Conservation (phyloP, 306 rosid species). For the Cucumis cinereus region DNA sequence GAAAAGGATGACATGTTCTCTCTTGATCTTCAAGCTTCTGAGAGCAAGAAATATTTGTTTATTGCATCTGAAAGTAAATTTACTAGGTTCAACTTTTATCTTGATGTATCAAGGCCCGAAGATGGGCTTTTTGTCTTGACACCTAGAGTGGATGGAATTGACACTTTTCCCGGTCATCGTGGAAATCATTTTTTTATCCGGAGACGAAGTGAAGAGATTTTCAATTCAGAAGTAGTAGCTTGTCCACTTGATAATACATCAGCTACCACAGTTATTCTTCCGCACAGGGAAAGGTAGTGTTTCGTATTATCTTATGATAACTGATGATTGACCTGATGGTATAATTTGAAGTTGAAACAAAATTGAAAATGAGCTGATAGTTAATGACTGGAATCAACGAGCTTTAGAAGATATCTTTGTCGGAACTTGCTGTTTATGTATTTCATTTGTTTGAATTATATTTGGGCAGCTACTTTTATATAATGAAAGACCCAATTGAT, state of each 20-base stretch:
- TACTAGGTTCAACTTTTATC: constrained; percentile 80
- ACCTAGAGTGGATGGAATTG: constrained; percentile 66
- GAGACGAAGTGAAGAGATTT: constrained; percentile 59
- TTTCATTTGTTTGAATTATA: not conserved
- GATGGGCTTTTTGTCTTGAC: constrained; percentile 65
- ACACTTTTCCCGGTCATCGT: constrained; percentile 65
- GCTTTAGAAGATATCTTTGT: not conserved
- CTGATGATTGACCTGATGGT: not conserved
- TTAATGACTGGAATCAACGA: not conserved
- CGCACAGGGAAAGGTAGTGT: constrained; percentile 76
- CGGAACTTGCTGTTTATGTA: not conserved
- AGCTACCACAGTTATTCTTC: constrained; percentile 58
- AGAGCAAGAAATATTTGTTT: constrained; percentile 75
- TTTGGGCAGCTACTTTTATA: not conserved
- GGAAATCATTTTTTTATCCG: constrained; percentile 68
- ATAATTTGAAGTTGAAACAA: not conserved
- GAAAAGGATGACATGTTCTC: constrained; percentile 73
- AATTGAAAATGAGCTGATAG: not conserved
- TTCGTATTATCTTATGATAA: not conserved
- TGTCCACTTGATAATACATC: constrained; percentile 51
- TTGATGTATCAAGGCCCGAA: constrained; percentile 65
- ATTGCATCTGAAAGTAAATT: constrained; percentile 76
- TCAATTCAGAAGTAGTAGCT: constrained; percentile 79
- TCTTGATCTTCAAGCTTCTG: constrained; percentile 62
- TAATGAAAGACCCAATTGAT: not conserved